Conservation (phyloP, 352 stramenopile genomes). For the Globisporangium cylindrosporum region DNA sequence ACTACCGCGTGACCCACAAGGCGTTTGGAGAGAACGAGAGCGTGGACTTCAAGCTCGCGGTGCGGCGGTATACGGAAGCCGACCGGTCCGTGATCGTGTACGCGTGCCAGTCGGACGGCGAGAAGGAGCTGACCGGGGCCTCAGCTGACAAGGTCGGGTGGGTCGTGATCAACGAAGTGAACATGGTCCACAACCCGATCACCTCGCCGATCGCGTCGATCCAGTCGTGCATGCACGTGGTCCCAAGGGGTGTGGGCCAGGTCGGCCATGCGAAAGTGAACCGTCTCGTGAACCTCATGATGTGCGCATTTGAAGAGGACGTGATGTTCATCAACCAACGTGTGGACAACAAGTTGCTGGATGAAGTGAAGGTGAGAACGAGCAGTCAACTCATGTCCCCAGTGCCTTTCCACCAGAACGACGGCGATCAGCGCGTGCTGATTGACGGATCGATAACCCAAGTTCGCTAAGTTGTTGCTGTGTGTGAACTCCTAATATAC, state of each 20-base stretch:
- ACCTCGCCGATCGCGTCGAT: background rate
- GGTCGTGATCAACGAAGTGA: background rate
- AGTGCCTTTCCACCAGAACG: background rate
- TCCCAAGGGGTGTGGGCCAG: background rate
- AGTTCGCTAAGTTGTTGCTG: background rate
- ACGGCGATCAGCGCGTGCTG: background rate
- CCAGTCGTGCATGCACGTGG: conserved; percentile 12
- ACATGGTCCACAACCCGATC: background rate
- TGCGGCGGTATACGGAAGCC: too few species aligned
- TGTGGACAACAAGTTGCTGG: conserved; percentile 9
- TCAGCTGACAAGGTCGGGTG: background rate
- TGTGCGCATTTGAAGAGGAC: conserved; percentile 12
- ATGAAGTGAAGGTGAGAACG: background rate
- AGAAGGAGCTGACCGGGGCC: background rate
- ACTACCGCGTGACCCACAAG: too few species aligned
- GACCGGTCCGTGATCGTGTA: conserved; percentile 13
- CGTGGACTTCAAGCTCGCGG: too few species aligned
- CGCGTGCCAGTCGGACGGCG: conserved; percentile 9
- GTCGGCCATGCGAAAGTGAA: background rate
- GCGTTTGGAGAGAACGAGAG: too few species aligned
- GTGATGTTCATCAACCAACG: conserved; percentile 8
- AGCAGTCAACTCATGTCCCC: background rate
- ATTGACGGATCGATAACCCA: background rate
- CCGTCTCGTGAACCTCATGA: conserved; percentile 13
- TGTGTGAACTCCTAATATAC: background rate